Evolutionary conservation across 1,284 basidiomycete genomes (phyloP), one percentile per base, ranked within the genome.

Genomic region (Athelia sp.): DNA sequence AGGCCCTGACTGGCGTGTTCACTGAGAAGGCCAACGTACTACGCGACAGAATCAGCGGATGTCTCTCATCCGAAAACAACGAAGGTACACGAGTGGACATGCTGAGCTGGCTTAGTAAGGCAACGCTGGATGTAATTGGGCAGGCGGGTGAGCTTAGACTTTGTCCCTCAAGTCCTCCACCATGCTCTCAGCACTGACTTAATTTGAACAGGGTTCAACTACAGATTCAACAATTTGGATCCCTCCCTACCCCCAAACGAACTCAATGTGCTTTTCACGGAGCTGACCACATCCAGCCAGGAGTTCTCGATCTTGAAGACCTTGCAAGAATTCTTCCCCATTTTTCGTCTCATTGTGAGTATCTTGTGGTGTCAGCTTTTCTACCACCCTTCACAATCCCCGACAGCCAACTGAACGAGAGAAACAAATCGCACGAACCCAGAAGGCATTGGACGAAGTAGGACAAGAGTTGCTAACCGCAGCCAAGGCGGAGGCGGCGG

Each of bases 191-290:
- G 4, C 6, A 29, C 4, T 29, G 13, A 29, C 26, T 29, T 4
- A 4, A 13, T 29, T 29, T 29, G 6, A 13, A 29, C 4, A 29
- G 26, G 84, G 0, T 90, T 90, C 60, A 76, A 79, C 58, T 87
- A 88, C 58, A 62, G 78, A 13, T 87, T 91, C 61, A 65, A 83
- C 38, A 66, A 79, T 0, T 61, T 84, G 1, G 57, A 60, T 15
- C 26, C 26, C 4, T 29, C 26, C 13, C 59, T 58, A 0, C 57
- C 64, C 22, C 63, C 62, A 9, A 78, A 73, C 52, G 79, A 79
- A 51, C 67, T 82, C 17, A 74, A 68, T 49, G 55, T 68, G 18
- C 78, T 79, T 0, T 79, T 82, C 54, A 55, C 64, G 1, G 67
- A 61, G 1, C 56, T 80, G 14, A 74, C 80, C 56, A 55, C 56